Evolutionary conservation across 768 basidiomycete species (phyloP), one percentile per base, ranked within the genome.

Genomic region (Rhodocollybia butyracea): DNA sequence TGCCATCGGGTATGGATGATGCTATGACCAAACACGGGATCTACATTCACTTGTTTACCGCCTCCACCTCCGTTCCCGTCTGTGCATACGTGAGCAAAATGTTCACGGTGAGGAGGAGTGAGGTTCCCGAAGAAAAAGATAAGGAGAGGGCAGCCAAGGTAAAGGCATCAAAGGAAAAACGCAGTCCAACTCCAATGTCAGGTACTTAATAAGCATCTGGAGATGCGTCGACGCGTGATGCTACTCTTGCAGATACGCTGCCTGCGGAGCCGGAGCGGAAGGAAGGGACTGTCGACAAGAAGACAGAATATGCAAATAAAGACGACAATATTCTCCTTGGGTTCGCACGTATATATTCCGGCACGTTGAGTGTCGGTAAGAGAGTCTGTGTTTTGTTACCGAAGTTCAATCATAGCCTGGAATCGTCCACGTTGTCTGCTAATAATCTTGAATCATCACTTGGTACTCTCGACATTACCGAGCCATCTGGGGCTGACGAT

Each of bases 81-180:
- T 82, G 86, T 15, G 96, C 88, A 5, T 97, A 94, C 69, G 89
- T 98, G 45, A 96, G 92, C 79, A 99, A 98, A 70, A 99, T 98
- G 96, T 98, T 98, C 64, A 94, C 94, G 1, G 88, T 98, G 0
- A 72, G 84, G n/a, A 72, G 69, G 21, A 82, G 82, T 54, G 89
- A 94, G 46, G 73, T 99, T 22, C 96, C 96, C 0, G 90, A 94
- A 65, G 86, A 89, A 69, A 92, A 91, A 71, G 84, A 84, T 64
- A 86, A 77, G 61, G 75, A 80, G 17, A 63, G 91, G 45, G 91
- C 88, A 0, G 88, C 90, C 0, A 93, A 95, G 32, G 90, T 96
- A 63, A 85, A 95, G 83, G 79, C 90, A 19, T 71, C 73, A 63
- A 71, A 69, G 30, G 71, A 64, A 24, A 64, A 69, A 46, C 69